Evolutionary conservation across 306 rosid species (phyloP).

Genomic region (Dicorynia guianensis): DNA sequence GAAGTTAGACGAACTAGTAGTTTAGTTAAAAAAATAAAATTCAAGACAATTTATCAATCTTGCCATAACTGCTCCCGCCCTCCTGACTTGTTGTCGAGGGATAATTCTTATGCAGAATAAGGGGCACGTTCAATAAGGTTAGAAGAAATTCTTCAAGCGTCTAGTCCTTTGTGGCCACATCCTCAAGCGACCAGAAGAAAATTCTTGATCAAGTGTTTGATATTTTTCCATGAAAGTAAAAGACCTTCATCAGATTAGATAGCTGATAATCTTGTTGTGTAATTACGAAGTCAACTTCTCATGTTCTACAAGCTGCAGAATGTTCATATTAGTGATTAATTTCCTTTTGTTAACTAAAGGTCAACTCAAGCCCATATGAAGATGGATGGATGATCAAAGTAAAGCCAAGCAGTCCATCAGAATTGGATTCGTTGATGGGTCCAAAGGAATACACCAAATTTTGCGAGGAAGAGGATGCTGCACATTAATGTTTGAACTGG

Average conservation of each 20-base stretch:
- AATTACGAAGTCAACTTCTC: neutral
- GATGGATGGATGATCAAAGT: conserved; percentile 97
- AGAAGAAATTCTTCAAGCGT: too few species aligned
- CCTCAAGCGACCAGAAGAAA: neutral
- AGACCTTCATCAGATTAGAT: neutral
- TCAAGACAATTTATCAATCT: too few species aligned
- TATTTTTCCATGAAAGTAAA: neutral
- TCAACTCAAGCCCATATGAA: conserved; percentile 85
- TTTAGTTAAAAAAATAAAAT: too few species aligned
- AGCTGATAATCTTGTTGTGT: neutral
- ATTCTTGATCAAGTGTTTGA: neutral
- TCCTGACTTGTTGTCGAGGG: neutral
- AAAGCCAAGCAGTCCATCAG: conserved; percentile 76
- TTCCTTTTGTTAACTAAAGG: conserved; percentile 43
- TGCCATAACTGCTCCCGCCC: neutral
- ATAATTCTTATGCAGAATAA: too few species aligned
- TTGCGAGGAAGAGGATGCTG: conserved; percentile 90
- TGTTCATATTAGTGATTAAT: too few species aligned
- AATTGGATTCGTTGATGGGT: conserved; percentile 72
- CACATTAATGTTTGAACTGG: conserved; percentile 54
- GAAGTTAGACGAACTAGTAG: too few species aligned
- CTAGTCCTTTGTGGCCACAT: too few species aligned
- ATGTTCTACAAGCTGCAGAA: neutral
- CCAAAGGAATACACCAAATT: conserved; percentile 81
- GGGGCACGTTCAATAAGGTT: too few species aligned